Evolutionary conservation across 2,329 filamentous ascomycete species (phyloP), one percentile per base, ranked within the genome.

Genomic region (Hypocrella siamensis): DNA sequence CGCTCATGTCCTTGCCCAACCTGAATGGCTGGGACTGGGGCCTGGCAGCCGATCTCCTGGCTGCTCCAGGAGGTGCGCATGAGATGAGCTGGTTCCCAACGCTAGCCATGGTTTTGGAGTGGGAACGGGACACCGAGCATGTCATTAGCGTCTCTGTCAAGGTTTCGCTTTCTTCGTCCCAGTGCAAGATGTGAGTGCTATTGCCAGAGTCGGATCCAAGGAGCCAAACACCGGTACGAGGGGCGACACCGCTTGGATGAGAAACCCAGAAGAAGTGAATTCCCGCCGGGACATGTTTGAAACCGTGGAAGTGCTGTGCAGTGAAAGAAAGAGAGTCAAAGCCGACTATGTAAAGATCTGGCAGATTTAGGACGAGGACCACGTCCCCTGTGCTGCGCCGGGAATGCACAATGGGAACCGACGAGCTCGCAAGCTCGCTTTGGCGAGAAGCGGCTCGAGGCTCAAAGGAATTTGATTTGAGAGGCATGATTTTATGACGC

Each of bases 231-330:
- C 69, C 73, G 33, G 57, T 65, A 4, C 72, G 61, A 19, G 60
- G 49, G 2, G 67, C 66, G 14, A 60, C 53, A 14, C 56, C 54
- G 2, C 55, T 54, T 0, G 60, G 57, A 16, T 67, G 58, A 3
- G 70, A 57, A 18, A 66, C 60, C 70, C 70, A 77, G 35, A 75
- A 54, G 36, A 77, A 65, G 44, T 77, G 73, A 11, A 63, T 47
- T 0, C 73, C 73, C 0, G 55, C 44, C 0, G 70, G 67, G 17
- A 77, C 54, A 33, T 69, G 57, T 16, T 60, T 61, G 35, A 77
- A 56, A 15, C 72, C 72, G 6, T 53, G 51, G 40, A 75, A 68
- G 16, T 58, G 48, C 26, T 49, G 53, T 5, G 57, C 57, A 12
- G 57, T 62, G 38, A 70, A 59, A 2, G 62, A 61, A 28, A 63